Conservation (phyloP, 306 rosid species). For the Casuarina glauca region DNA sequence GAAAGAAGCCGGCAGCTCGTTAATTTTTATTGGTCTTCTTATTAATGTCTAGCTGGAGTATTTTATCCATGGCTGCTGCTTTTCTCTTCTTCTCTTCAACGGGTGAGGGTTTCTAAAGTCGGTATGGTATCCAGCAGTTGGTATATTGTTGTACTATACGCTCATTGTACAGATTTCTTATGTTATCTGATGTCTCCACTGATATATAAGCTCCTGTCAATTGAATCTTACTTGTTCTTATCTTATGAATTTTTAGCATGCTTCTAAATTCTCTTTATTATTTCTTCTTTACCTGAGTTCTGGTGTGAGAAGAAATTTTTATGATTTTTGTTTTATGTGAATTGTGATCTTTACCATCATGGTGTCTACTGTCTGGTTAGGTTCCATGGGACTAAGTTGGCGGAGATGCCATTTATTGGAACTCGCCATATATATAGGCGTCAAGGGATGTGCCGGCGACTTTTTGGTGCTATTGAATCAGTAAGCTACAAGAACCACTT, state of each 20-base stretch:
- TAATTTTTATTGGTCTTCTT: not conserved
- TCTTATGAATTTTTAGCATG: not conserved
- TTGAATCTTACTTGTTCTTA: not conserved
- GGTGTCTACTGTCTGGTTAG: conserved; percentile 42
- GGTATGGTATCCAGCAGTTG: not conserved
- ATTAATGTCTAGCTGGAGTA: not conserved
- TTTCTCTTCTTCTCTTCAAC: not conserved
- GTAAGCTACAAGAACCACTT: conserved; percentile 48
- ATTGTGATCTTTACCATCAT: conserved; percentile 20
- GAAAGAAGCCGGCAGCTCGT: no score
- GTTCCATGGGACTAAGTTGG: conserved; percentile 93
- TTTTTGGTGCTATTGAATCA: conserved; percentile 81
- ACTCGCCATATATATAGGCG: conserved; percentile 94
- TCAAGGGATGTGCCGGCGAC: conserved; percentile 99
- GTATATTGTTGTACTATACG: not conserved
- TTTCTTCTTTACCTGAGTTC: not conserved
- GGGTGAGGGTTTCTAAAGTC: not conserved
- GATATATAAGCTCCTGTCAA: conserved; percentile 8
- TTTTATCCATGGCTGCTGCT: not conserved
- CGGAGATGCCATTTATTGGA: conserved; percentile 98
- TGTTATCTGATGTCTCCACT: not conserved
- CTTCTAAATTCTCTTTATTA: not conserved
- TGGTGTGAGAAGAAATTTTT: not conserved
- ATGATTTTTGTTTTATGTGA: conserved; percentile 1
- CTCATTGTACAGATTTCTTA: not conserved